phyloP scores from a whole-genome alignment of 208 protist species.

The Wallacemonas rigidus region DNA sequence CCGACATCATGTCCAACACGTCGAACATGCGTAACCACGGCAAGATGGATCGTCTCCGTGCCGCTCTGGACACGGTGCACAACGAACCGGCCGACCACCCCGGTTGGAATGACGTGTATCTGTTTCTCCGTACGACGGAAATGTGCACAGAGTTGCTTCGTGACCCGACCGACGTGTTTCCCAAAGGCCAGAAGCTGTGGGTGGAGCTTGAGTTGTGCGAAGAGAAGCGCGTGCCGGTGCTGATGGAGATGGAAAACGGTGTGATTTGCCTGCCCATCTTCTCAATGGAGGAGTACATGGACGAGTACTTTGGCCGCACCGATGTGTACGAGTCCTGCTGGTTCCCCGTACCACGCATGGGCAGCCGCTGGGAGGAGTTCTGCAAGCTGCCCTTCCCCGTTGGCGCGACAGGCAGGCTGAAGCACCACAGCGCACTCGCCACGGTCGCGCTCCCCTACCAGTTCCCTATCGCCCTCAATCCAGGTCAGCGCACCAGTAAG shows the following conservation, averaged over 20 bases:
- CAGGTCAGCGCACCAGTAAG: conserved; percentile 83
- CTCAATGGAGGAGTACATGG: conserved; percentile 87
- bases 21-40: conserved; percentile 62
- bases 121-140: conserved; percentile 89
- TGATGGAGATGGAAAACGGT: conserved; percentile 80
- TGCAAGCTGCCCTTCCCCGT: conserved; percentile 82
- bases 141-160: conserved; percentile 75
- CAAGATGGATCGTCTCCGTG: conserved; percentile 81
- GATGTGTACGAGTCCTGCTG: conserved; percentile 81
- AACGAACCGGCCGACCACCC: conserved; percentile 45
- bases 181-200: conserved; percentile 82
- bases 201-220: conserved; percentile 85
- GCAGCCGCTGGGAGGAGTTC: conserved; percentile 78
- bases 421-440: conserved; percentile 71
- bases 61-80: conserved; percentile 64
- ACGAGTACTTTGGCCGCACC: conserved; percentile 74
- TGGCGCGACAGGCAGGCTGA: conserved; percentile 62
- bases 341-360: conserved; percentile 85
- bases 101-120: conserved; percentile 82
- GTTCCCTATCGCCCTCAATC: conserved; percentile 80
- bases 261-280: conserved; percentile 87
- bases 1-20: conserved; percentile 57
- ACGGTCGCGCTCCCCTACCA: conserved; percentile 65
- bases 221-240: conserved; percentile 66
- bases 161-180: conserved; percentile 65